Evolutionary conservation across 345 rosid genomes (phyloP).

Genomic region (Lumnitzera littorea): DNA sequence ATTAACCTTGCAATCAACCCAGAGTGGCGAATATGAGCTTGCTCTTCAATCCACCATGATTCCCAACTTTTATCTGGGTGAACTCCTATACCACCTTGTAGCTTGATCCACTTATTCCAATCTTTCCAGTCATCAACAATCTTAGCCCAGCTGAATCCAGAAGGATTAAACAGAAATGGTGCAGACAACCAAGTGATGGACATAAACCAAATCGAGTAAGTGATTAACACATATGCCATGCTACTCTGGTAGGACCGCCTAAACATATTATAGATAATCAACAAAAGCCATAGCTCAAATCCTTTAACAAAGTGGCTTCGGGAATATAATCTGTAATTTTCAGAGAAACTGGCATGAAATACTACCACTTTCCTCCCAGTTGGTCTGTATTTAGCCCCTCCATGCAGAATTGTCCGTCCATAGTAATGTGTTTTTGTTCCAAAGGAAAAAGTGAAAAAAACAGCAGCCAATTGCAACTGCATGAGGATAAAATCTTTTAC

Average conservation of each 20-base stretch:
- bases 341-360: constrained; percentile 84
- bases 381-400: constrained; percentile 93
- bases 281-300: constrained; percentile 69
- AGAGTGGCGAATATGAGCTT: constrained; percentile 68
- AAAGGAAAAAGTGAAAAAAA: constrained; percentile 95
- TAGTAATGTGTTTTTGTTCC: constrained; percentile 88
- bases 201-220: constrained; percentile 95
- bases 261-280: constrained; percentile 81
- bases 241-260: constrained; percentile 75
- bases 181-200: constrained; percentile 90
- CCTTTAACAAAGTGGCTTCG: constrained; percentile 95
- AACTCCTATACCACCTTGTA: constrained; percentile 93
- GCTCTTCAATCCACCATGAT: constrained; percentile 96
- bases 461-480: constrained; percentile 93
- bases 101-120: constrained; percentile 97
- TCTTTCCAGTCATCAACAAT: constrained; percentile 96
- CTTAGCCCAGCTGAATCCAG: constrained; percentile 83
- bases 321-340: constrained; percentile 84
- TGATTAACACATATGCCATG: constrained; percentile 76
- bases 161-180: constrained; percentile 90
- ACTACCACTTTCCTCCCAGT: constrained; percentile 95
- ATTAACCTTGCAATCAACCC: constrained; percentile 65
- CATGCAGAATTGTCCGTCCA: constrained; percentile 83
- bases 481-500: constrained; percentile 89
- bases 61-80: constrained; percentile 96